These are phyloP conservation scores for Colletotrichum caudatum DNA, from an alignment of 2,329 filamentous ascomycete species.

Conservation along the genomic window DNA sequence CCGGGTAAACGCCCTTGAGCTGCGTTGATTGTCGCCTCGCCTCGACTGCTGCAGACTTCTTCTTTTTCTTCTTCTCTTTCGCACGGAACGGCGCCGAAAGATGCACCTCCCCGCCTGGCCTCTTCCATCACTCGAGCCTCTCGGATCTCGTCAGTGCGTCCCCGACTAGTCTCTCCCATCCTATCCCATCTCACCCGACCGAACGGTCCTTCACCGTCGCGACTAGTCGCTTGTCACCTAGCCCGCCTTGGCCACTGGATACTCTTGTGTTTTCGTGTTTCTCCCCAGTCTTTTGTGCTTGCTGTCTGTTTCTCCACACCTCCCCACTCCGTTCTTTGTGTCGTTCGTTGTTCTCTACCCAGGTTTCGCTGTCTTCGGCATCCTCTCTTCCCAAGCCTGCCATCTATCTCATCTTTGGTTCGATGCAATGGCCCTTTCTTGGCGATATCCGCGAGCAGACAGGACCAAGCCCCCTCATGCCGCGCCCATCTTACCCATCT, in stretches of 20 bases:
- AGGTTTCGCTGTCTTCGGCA: slow-evolving; percentile 32
- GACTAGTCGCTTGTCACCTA: slow-evolving; percentile 24
- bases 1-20: neutral
- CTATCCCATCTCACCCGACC: neutral
- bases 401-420: neutral
- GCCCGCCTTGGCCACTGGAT: slow-evolving; percentile 28
- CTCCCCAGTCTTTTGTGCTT: slow-evolving; percentile 6
- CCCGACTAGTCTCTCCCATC: slow-evolving; percentile 12
- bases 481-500: neutral
- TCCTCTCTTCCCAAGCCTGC: slow-evolving; percentile 7
- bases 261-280: neutral
- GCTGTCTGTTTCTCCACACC: no score
- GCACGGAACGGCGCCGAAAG: neutral
- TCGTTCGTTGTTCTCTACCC: neutral
- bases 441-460: slow-evolving; percentile 6
- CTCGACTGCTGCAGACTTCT: slow-evolving; percentile 8
- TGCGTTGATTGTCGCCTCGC: neutral
- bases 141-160: slow-evolving; percentile 30
- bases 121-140: slow-evolving; percentile 31
- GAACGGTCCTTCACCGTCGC: slow-evolving; percentile 23
- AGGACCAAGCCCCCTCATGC: slow-evolving; percentile 12
- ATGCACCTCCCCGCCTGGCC: slow-evolving; percentile 13
- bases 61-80: neutral
- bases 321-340: neutral
- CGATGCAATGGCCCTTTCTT: slow-evolving; percentile 5